Conservation (phyloP, 1,284 basidiomycete genomes). For the Fomitopsis betulina region DNA sequence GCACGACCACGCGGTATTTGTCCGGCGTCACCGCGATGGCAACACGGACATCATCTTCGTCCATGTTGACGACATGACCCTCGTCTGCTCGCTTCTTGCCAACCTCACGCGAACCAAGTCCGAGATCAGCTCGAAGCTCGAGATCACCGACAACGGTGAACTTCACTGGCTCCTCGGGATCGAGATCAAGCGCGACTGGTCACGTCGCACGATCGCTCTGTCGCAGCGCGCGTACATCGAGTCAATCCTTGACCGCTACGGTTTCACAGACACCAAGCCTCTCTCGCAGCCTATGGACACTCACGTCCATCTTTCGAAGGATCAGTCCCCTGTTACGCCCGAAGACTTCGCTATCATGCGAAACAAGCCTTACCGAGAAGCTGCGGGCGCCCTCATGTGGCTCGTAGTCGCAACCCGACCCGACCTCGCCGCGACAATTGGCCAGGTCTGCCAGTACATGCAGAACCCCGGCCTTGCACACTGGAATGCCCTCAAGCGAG, state of each 20-base stretch:
- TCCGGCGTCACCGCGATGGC: neutral
- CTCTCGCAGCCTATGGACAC: slow-evolving; percentile 14
- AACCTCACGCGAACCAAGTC: slow-evolving; percentile 1
- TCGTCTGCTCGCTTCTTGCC: slow-evolving; percentile 15
- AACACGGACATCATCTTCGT: slow-evolving; percentile 8
- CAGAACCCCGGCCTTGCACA: slow-evolving; percentile 3
- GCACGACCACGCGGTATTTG: slow-evolving; percentile 19
- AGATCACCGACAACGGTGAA: slow-evolving; percentile 18
- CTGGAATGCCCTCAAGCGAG: slow-evolving; percentile 9
- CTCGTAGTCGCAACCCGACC: slow-evolving; percentile 21
- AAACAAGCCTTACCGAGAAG: slow-evolving; percentile 16
- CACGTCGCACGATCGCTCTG: slow-evolving; percentile 14
- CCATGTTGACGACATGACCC: slow-evolving; percentile 24
- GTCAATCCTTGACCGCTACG: slow-evolving; percentile 11
- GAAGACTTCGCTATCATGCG: slow-evolving; percentile 7
- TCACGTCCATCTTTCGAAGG: slow-evolving; percentile 6
- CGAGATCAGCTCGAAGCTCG: slow-evolving; percentile 5
- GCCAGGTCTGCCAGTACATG: slow-evolving; percentile 1
- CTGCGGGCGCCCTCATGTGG: slow-evolving; percentile 26
- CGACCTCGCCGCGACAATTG: neutral
- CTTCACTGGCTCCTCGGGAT: slow-evolving; percentile 18
- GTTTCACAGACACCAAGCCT: slow-evolving; percentile 12
- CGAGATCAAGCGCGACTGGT: slow-evolving; percentile 18
- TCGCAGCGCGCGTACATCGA: slow-evolving; percentile 23
- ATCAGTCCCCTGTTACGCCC: slow-evolving; percentile 4